These are phyloP conservation scores for Cyclotella atomus DNA, from an alignment of 108 stramenopile genomes.

Conservation along the genomic window DNA sequence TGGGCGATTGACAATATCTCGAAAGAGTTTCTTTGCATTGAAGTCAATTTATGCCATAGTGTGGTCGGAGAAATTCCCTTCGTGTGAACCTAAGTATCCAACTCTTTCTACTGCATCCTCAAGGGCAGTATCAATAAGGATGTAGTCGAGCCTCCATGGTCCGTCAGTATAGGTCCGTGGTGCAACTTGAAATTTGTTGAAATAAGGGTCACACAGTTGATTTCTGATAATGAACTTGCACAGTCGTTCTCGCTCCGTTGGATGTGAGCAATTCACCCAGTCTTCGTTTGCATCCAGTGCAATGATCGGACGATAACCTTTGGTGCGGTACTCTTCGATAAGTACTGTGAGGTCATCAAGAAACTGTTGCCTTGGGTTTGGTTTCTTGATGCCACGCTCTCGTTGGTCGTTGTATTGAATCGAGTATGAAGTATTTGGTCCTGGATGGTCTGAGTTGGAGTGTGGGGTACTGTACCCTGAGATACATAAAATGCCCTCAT, in stretches of 20 bases:
- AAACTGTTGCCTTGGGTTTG: not conserved
- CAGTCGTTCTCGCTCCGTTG: not conserved
- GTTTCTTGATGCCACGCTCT: not conserved
- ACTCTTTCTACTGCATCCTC: not conserved
- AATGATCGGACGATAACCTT: not conserved
- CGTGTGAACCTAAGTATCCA: not conserved
- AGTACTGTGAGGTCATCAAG: not conserved
- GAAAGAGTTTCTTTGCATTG: not conserved
- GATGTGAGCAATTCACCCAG: not conserved
- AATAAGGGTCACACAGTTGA: not conserved
- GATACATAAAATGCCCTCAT: slow-evolving; percentile 10
- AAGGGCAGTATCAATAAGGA: not conserved
- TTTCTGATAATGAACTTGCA: not conserved
- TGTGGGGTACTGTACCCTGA: slow-evolving; percentile 3
- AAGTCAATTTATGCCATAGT: too few relatives aligned
- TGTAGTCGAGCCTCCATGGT: not conserved
- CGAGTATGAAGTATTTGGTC: not conserved
- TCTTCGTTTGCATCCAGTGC: slow-evolving; percentile 13
- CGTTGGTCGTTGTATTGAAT: not conserved
- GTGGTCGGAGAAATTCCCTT: not conserved
- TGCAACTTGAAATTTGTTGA: too few relatives aligned
- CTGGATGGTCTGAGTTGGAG: not conserved
- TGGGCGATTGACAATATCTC: not conserved
- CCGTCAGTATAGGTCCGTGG: not conserved
- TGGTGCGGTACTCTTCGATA: not conserved